These are phyloP conservation scores for Fagus crenata DNA, from an alignment of 306 rosid species.

Conservation along the genomic window DNA sequence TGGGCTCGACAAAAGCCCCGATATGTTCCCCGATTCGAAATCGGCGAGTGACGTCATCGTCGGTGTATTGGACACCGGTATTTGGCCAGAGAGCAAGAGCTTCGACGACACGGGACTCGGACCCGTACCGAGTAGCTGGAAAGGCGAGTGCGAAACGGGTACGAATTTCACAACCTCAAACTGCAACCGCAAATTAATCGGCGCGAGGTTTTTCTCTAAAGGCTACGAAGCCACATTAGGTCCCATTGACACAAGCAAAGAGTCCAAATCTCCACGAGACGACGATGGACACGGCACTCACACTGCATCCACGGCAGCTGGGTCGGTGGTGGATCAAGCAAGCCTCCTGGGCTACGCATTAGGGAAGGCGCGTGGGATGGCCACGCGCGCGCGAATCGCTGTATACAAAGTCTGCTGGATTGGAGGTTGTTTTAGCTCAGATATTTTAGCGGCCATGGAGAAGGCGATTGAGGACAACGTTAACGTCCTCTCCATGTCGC, in stretches of 20 bases:
- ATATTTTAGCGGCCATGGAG: constrained; percentile 67
- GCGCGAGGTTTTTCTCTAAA: constrained; percentile 58
- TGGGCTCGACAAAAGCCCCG: constrained; percentile 48
- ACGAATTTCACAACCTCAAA: constrained; percentile 52
- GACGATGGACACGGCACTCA: constrained; percentile 84
- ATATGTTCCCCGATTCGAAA: constrained; percentile 29
- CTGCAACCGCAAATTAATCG: constrained; percentile 73
- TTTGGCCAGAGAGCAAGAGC: constrained; percentile 94
- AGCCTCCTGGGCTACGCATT: constrained; percentile 57
- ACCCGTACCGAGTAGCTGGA: constrained; percentile 69
- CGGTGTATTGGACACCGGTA: constrained; percentile 69
- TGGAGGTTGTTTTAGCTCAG: constrained; percentile 54
- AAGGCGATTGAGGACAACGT: constrained; percentile 72
- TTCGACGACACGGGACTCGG: constrained; percentile 61
- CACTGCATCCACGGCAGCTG: constrained; percentile 73
- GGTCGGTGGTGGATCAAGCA: constrained; percentile 52
- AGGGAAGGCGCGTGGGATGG: constrained; percentile 89
- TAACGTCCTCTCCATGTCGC: constrained; percentile 65
- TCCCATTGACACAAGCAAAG: constrained; percentile 41
- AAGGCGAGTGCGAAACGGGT: constrained; percentile 64
- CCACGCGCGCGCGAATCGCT: constrained; percentile 62
- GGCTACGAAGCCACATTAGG: constrained; percentile 51
- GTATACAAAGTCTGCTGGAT: constrained; percentile 72
- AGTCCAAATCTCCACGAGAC: constrained; percentile 65
- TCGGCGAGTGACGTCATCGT: constrained; percentile 44